phyloP scores from a whole-genome alignment of 2,329 filamentous ascomycete genomes.

The Sporothrix euskadiensis region DNA sequence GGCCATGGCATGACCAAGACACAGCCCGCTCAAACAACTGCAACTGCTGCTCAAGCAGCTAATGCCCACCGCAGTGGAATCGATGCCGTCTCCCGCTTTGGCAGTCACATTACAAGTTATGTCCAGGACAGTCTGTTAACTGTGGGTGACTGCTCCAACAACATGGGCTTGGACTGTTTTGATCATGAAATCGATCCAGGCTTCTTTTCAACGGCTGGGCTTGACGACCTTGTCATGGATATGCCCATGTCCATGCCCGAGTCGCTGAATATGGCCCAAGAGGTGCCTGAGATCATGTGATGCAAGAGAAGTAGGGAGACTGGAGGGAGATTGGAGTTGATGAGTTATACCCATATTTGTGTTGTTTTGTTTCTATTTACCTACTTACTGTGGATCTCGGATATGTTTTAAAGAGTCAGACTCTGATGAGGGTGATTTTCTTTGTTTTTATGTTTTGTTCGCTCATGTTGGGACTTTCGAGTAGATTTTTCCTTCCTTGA shows the following conservation, averaged over 20 bases:
- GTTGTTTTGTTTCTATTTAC: neutral
- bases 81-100: constrained; percentile 8
- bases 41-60: neutral
- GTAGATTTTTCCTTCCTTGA: too few relatives aligned
- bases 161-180: constrained; percentile 15
- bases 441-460: too few relatives aligned
- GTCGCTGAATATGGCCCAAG: neutral
- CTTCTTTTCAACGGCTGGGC: constrained; percentile 12
- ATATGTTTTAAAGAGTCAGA: too few relatives aligned
- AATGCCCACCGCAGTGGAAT: neutral
- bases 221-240: constrained; percentile 15
- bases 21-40: neutral
- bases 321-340: neutral
- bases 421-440: too few relatives aligned
- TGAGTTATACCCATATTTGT: neutral
- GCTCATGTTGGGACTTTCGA: too few relatives aligned
- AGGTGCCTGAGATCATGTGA: neutral
- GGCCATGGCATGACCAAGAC: neutral
- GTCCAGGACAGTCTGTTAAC: constrained; percentile 9
- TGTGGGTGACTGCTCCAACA: neutral
- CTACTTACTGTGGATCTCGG: too few relatives aligned
- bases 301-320: neutral
- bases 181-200: constrained; percentile 1
- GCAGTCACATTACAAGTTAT: constrained; percentile 7
- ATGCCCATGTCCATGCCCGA: constrained; percentile 17